These are phyloP conservation scores for Mollisiaceae sp. DNA, from an alignment of 2,329 filamentous ascomycete species.

Conservation along the genomic window DNA sequence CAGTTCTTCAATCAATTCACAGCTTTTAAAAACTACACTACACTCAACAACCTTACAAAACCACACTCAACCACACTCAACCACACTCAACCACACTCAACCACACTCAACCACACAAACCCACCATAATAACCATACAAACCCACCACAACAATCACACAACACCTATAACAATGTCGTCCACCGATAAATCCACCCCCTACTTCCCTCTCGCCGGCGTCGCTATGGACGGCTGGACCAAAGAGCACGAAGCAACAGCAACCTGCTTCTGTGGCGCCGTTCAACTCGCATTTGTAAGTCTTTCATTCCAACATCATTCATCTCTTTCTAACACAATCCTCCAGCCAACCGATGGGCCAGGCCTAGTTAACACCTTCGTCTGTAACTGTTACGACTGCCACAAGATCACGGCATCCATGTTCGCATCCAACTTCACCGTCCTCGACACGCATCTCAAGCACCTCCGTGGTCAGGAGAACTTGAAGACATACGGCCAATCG, in stretches of 20 bases:
- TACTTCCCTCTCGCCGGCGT: slow-evolving; percentile 48
- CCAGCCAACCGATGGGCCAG: slow-evolving; percentile 49
- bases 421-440: slow-evolving; percentile 62
- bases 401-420: slow-evolving; percentile 67
- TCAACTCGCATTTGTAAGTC: slow-evolving; percentile 51
- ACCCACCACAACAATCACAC: too few species aligned
- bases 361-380: slow-evolving; percentile 56
- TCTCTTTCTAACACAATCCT: not conserved
- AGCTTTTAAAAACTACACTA: too few species aligned
- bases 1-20: too few species aligned
- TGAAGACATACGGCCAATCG: slow-evolving; percentile 53
- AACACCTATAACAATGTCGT: too few species aligned
- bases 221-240: slow-evolving; percentile 52
- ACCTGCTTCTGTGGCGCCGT: slow-evolving; percentile 64
- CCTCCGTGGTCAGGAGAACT: slow-evolving; percentile 56
- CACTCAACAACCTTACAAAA: too few species aligned
- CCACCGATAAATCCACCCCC: slow-evolving; percentile 39
- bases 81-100: too few species aligned
- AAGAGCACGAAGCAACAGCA: slow-evolving; percentile 55
- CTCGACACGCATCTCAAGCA: slow-evolving; percentile 51
- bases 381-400: slow-evolving; percentile 67
- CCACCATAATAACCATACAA: too few species aligned
- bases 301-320: not conserved
- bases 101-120: too few species aligned
- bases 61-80: too few species aligned